Conservation (phyloP, 768 basidiomycete genomes). For the Suillus fuscotomentosus region DNA sequence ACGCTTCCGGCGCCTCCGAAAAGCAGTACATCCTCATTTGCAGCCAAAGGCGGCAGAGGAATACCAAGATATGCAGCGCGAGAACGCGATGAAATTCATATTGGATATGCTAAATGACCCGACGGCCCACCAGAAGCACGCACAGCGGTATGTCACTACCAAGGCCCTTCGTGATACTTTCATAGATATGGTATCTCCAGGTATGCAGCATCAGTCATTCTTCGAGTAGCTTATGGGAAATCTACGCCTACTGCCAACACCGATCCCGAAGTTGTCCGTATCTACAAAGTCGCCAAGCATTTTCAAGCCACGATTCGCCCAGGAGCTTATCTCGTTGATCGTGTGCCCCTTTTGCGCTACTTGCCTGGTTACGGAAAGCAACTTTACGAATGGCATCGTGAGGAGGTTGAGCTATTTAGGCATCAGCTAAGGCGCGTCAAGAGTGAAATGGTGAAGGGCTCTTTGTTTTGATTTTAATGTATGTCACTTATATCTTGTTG, state of each 20-base stretch:
- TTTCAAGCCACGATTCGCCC: neutral
- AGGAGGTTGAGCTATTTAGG: constrained; percentile 50
- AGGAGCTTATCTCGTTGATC: neutral
- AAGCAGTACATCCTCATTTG: no score
- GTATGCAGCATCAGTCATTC: constrained; percentile 18
- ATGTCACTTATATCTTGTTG: neutral
- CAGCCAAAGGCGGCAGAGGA: no score
- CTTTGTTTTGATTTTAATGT: neutral
- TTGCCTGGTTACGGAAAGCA: constrained; percentile 57
- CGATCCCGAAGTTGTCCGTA: neutral
- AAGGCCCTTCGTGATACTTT: neutral
- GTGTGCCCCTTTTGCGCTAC: constrained; percentile 26
- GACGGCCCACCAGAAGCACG: constrained; percentile 4
- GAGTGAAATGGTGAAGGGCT: constrained; percentile 33
- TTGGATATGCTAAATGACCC: no score
- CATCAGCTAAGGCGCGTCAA: constrained; percentile 42
- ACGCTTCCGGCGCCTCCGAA: no score
- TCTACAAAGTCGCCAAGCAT: neutral
- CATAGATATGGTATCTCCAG: constrained; percentile 8
- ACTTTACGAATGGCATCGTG: constrained; percentile 48
- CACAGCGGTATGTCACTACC: constrained; percentile 11
- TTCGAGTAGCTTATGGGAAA: constrained; percentile 26
- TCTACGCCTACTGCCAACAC: neutral
- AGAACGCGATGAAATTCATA: no score
- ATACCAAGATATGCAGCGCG: no score